These are phyloP conservation scores for Fraxinus albicans DNA, from an alignment of 305 asterid genomes.

Conservation along the genomic window DNA sequence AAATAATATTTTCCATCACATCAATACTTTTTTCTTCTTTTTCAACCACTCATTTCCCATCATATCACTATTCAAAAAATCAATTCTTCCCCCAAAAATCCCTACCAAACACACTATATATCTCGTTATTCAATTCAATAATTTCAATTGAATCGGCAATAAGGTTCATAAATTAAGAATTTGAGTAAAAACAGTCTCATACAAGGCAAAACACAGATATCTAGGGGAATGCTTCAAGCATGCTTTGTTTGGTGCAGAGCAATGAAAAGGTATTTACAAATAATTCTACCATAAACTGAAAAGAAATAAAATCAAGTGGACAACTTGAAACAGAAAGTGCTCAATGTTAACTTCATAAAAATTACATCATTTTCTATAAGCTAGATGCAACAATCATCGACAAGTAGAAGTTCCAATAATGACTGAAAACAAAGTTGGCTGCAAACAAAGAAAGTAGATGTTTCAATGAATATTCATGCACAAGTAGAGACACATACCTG, in stretches of 20 bases:
- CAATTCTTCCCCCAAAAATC: too few species aligned
- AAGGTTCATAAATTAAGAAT: neutral
- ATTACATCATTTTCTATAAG: neutral
- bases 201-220: neutral
- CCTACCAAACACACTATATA: too few species aligned
- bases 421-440: neutral
- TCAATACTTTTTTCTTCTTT: too few species aligned
- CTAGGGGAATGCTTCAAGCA: neutral
- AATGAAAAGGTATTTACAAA: neutral
- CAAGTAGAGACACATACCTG: conserved; percentile 39
- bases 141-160: neutral
- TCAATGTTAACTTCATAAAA: neutral
- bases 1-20: too few species aligned
- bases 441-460: neutral
- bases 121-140: neutral
- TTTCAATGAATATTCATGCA: neutral
- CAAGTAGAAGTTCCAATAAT: neutral
- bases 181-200: neutral
- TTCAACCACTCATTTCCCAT: too few species aligned
- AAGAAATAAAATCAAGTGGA: neutral
- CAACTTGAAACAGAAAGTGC: neutral
- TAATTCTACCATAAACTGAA: neutral
- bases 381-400: neutral
- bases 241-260: neutral
- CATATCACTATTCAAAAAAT: too few species aligned